phyloP scores from a whole-genome alignment of 225 moss, liverwort and hornwort species.

The Pseudisothecium myosuroides region DNA sequence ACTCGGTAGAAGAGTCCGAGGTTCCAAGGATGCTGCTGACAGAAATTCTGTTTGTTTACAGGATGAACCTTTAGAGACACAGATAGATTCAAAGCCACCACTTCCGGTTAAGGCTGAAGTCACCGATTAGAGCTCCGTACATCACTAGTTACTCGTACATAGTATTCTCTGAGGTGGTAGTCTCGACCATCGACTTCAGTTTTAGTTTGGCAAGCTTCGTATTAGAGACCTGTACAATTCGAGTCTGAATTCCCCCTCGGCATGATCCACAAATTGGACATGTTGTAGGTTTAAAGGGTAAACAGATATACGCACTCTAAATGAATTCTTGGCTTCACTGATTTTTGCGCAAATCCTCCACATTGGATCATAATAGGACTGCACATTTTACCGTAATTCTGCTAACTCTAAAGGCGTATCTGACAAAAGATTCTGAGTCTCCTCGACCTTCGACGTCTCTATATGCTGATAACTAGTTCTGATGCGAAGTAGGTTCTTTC shows the following conservation, averaged over 20 bases:
- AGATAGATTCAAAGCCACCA: neutral
- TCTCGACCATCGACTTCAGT: conserved; percentile 13
- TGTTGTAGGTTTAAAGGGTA: neutral
- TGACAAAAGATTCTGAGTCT: neutral
- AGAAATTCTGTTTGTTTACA: neutral
- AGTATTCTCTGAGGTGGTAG: conserved; percentile 8
- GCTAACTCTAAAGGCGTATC: neutral
- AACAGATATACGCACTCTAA: neutral
- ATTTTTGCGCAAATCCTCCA: neutral
- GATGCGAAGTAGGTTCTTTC: neutral
- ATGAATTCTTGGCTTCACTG: neutral
- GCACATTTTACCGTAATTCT: neutral
- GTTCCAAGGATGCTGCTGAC: neutral
- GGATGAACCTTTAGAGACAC: conserved; percentile 3
- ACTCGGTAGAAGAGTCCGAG: neutral
- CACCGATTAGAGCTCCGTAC: neutral
- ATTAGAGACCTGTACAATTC: neutral
- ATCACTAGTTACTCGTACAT: neutral
- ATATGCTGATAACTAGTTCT: neutral
- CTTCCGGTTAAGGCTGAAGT: neutral
- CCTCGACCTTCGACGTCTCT: too few relatives aligned
- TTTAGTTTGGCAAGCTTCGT: neutral
- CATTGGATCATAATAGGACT: neutral
- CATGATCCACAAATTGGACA: neutral
- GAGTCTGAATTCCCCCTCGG: neutral